Base-by-base conservation (phyloP, 805 yeast species). In the Priceomyces medius region DNA sequence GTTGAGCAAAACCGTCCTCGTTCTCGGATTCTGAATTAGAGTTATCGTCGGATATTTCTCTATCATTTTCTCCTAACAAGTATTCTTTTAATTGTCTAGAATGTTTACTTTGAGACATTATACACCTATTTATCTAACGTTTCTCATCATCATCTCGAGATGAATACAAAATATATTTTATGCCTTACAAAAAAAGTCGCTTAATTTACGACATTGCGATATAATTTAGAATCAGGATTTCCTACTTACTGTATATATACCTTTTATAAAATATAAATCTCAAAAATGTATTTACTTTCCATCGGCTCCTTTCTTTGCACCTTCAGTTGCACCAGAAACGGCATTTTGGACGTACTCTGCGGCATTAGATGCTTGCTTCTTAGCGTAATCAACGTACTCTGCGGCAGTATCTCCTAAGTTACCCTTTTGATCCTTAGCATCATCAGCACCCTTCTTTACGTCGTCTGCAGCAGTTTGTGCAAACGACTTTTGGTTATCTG, bases 401-500 rank as follows among this genome's bases (percentile, higher is more conserved):
- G 54, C 42, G 47, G 70, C 68, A 54, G 79, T 68, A 44, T 74
- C 79, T 36, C 64, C 54, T 44, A 68, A 57, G 13, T 72, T 46
- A 20, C 48, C 55, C 29, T 51, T 35, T 37, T 62, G 29, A 17
- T 51, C 46, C 58, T 63, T 58, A 48, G 71, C 81, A 47, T 79
- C 80, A 49, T 76, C 78, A 58, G 73, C 73, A 38, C 84, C 85
- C 43, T 66, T 55, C 54, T 71, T 61, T 47, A 79, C 70, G 42
- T 79, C 64, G 66, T 87, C 96, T 47, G 81, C 73, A 24, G 80
- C 68, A 52, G 80, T 71, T 73, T 89, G 96, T 46, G 77, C 65
- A 48, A 77, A 64, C 29, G 71, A 60, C 60, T 68, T 70, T 54
- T 64, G 63, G 35, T 64, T 59, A 31, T 54, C 53, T 37, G 64